Evolutionary conservation across 371 early-diverging fungal species (phyloP), one percentile per base, ranked within the genome.

Genomic region (Dinochytrium kinnereticum): DNA sequence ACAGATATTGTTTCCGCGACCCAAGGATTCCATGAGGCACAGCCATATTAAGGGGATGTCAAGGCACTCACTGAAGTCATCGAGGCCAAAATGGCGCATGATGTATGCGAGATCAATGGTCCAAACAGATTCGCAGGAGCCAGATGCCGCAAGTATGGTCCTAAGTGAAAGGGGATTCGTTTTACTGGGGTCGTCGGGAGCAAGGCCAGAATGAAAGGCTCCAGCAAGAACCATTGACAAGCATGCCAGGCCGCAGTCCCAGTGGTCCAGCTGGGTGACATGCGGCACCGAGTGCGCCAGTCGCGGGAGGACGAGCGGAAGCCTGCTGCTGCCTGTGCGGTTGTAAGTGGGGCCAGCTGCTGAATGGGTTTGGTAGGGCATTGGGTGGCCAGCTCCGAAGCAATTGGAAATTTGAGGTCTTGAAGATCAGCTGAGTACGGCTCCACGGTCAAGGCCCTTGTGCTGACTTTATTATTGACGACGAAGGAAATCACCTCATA

Each of bases 241-340:
- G 73, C 92, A 92, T 2, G 94, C 94, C 24, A 95, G 83, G 2
- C 95, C 94, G 76, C 93, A 93, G 82, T 95, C 95, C 61, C 94
- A 94, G 36, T 31, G 38, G 13, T 69, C 51, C 15, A 72, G 49
- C 79, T 84, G 78, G 2, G 66, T 13, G 44, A 79, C 73, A 36
- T 76, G 73, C 24, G 75, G 75, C 13, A 61, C 61, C 34, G 61
- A 13, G 7, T 61, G 61, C n/a, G 61, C 61, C 34, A 61, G 61
- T 36, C 61, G 30, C 5, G 61, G 61, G 3, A 37, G 15, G 7
- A 17, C 19, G 61, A 15, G 5, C 3, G 61, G 61, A 34, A 33
- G 30, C 34, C 36, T 61, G 3, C 61, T 30, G 34, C 36, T 61
- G 34, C 30, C 36, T 55, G 19, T 26, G 61, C 36, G 10, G 24